Evolutionary conservation across 768 basidiomycete genomes (phyloP).

Genomic region (Holtermanniella nyarrowii): DNA sequence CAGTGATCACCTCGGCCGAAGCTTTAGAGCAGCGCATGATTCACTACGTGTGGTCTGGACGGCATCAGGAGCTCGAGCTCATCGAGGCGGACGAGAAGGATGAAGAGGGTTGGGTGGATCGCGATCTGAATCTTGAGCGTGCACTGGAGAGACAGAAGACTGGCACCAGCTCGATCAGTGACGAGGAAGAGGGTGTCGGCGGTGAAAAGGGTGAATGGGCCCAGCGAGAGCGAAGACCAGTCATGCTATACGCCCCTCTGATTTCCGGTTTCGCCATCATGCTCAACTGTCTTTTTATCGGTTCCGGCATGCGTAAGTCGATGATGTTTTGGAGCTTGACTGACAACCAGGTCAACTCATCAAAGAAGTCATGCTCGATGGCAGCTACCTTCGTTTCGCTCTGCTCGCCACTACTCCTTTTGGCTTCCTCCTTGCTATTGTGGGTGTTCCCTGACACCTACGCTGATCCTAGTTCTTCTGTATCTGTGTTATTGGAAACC

Average conservation of each 20-base stretch:
- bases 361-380: constrained; percentile 60
- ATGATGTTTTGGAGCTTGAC: background rate
- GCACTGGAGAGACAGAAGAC: constrained; percentile 2
- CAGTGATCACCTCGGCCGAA: constrained; percentile 54
- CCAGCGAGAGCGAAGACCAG: constrained; percentile 25
- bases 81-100: constrained; percentile 14
- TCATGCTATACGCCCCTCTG: constrained; percentile 38
- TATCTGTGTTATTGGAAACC: constrained; percentile 30
- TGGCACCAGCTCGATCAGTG: background rate
- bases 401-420: constrained; percentile 61
- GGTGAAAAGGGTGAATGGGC: constrained; percentile 26
- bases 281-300: constrained; percentile 31
- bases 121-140: constrained; percentile 15
- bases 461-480: constrained; percentile 29
- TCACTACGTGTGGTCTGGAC: constrained; percentile 60
- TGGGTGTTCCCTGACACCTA: constrained; percentile 8
- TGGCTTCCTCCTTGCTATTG: constrained; percentile 43
- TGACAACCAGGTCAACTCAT: constrained; percentile 53
- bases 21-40: constrained; percentile 59
- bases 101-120: constrained; percentile 19
- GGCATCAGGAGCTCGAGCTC: constrained; percentile 18
- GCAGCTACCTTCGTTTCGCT: constrained; percentile 53
- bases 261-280: constrained; percentile 36
- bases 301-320: constrained; percentile 39
- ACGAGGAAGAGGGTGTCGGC: constrained; percentile 11